Evolutionary conservation across 2,329 filamentous ascomycete genomes (phyloP).

Genomic region (Fusarium nanum): DNA sequence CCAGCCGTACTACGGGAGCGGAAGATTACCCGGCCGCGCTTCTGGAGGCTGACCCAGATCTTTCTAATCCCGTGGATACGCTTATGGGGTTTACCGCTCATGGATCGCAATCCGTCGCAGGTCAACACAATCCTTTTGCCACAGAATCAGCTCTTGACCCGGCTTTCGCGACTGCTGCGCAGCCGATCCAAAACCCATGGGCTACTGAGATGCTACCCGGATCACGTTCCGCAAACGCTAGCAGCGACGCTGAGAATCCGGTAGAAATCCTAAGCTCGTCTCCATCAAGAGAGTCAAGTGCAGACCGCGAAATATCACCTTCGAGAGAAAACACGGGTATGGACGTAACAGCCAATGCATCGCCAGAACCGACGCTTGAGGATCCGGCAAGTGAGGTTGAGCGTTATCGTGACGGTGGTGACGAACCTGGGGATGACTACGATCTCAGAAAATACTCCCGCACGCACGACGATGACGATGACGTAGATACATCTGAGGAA

Average conservation of each 20-base stretch:
- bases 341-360: constrained; percentile 2
- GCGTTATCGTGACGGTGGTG: constrained; percentile 43
- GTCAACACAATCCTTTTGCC: constrained; percentile 20
- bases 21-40: constrained; percentile 43
- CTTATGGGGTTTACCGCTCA: constrained; percentile 26
- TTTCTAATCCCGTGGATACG: constrained; percentile 10
- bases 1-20: constrained; percentile 5
- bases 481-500: constrained; percentile 47
- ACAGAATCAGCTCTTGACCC: constrained; percentile 20
- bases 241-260: constrained; percentile 35
- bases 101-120: not conserved
- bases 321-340: constrained; percentile 12
- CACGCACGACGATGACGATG: constrained; percentile 51
- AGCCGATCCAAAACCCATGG: constrained; percentile 28
- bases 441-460: constrained; percentile 51
- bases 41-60: constrained; percentile 25
- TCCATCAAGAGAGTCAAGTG: constrained; percentile 19
- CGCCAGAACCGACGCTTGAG: constrained; percentile 20
- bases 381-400: constrained; percentile 38
- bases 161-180: constrained; percentile 12
- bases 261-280: constrained; percentile 44
- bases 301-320: constrained; percentile 14
- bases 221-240: constrained; percentile 19
- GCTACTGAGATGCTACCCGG: constrained; percentile 12
- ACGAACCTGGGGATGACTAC: constrained; percentile 51